These are phyloP conservation scores for Cairneyella variabilis DNA, from an alignment of 495 filamentous ascomycete genomes.

Conservation along the genomic window DNA sequence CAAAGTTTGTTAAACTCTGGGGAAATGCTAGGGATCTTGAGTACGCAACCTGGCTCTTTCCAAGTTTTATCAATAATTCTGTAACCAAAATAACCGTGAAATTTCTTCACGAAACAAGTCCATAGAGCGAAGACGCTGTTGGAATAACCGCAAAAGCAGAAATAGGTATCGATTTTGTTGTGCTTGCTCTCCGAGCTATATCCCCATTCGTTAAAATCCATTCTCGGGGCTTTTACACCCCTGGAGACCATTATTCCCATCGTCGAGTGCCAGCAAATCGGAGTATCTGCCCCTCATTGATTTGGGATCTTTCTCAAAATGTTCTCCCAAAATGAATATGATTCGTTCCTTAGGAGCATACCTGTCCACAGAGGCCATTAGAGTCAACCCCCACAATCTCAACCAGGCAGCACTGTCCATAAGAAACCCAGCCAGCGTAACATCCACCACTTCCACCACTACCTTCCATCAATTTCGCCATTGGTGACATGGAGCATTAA, in stretches of 20 bases:
- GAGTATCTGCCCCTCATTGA: background rate
- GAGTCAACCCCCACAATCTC: background rate
- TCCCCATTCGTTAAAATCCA: background rate
- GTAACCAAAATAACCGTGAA: too few relatives aligned
- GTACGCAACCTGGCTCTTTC: too few relatives aligned
- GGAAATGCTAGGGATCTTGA: too few relatives aligned
- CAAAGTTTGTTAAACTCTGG: too few relatives aligned
- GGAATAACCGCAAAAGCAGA: too few relatives aligned
- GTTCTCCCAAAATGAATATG: background rate
- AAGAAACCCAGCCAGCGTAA: background rate
- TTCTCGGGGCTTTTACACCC: background rate
- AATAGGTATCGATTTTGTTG: background rate
- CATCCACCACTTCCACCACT: background rate
- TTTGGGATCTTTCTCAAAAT: background rate
- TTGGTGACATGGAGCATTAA: background rate
- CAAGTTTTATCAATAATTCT: too few relatives aligned
- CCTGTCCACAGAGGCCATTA: background rate
- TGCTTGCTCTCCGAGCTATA: background rate
- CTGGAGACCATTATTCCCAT: background rate
- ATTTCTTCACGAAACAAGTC: too few relatives aligned
- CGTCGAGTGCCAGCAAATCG: conserved; percentile 4
- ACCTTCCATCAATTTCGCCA: background rate
- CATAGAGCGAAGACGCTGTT: too few relatives aligned
- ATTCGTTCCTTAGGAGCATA: background rate
- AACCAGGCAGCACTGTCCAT: background rate